A percentile compares a stretch with the other conserved stretches of the same genome.
Evolutionary conservation across 1,284 basidiomycete species (phyloP).

Genomic region (Cutaneotrichosporon sp.): DNA sequence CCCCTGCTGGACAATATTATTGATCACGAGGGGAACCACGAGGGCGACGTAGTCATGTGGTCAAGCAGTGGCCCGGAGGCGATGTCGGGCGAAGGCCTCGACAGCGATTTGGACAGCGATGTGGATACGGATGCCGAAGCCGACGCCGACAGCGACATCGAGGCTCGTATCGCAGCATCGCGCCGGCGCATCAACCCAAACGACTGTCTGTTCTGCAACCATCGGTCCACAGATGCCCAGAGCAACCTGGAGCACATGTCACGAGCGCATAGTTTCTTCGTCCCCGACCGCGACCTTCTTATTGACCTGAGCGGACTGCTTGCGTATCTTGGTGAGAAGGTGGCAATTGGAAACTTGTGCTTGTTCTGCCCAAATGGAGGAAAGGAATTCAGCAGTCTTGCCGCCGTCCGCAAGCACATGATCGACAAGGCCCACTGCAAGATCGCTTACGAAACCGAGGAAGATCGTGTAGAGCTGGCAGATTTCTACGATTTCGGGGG

Average conservation of each 20-base stretch:
- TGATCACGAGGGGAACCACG: background rate
- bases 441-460: conserved; percentile 80
- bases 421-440: conserved; percentile 93
- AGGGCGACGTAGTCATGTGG: background rate
- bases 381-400: conserved; percentile 72
- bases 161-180: conserved; percentile 69
- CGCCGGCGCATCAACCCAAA: conserved; percentile 61
- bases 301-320: conserved; percentile 79
- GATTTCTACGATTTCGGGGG: conserved; percentile 91
- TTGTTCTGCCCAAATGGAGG: conserved; percentile 79
- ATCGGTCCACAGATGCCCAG: conserved; percentile 60
- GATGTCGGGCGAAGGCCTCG: conserved; percentile 40
- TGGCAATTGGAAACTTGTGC: conserved; percentile 89
- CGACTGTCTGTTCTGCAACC: conserved; percentile 84
- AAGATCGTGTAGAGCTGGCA: conserved; percentile 80
- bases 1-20: background rate
- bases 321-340: conserved; percentile 86
- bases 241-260: conserved; percentile 86
- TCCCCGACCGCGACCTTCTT: conserved; percentile 91
- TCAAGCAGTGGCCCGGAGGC: background rate
- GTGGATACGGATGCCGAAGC: conserved; percentile 46
- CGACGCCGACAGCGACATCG: conserved; percentile 37
- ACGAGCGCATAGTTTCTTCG: conserved; percentile 83
- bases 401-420: conserved; percentile 92
- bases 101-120: conserved; percentile 56